Percentiles rank a stretch among this genome's conserved stretches.
Evolutionary conservation across 352 stramenopile species (phyloP).

Genomic region (Proteromonas lacertae): DNA sequence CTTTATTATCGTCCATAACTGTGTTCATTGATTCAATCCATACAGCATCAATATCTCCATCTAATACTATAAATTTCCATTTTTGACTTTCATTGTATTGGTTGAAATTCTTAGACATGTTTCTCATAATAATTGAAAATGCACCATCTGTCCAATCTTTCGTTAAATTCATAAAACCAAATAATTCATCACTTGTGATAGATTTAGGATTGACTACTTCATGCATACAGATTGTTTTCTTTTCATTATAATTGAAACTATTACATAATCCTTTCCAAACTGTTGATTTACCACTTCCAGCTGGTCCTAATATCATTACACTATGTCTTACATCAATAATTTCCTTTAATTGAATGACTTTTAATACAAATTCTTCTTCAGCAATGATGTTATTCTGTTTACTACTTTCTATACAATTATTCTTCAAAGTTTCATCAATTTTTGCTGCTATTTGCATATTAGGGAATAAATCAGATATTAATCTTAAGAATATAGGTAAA

Average conservation of each 20-base stretch:
- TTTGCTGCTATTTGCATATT: slow-evolving; percentile 28
- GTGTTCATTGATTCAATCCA: slow-evolving; percentile 21
- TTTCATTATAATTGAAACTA: slow-evolving; percentile 18
- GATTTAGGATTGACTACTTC: slow-evolving; percentile 24
- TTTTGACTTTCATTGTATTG: slow-evolving; percentile 19
- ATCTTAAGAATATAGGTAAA: slow-evolving; percentile 42
- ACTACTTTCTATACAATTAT: slow-evolving; percentile 14
- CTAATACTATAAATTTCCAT: slow-evolving; percentile 36
- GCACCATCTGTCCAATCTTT: slow-evolving; percentile 60
- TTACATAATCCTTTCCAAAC: slow-evolving; percentile 16
- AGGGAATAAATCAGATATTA: slow-evolving; percentile 48
- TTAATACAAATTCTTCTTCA: slow-evolving; percentile 36
- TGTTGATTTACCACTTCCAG: slow-evolving; percentile 30
- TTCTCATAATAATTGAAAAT: slow-evolving; percentile 28
- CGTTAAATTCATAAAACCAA: slow-evolving; percentile 63
- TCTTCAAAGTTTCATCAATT: slow-evolving; percentile 27
- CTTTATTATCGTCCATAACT: slow-evolving; percentile 50
- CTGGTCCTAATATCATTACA: slow-evolving; percentile 67
- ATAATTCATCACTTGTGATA: slow-evolving; percentile 65
- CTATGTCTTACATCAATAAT: slow-evolving; percentile 41
- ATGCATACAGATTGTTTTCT: slow-evolving; percentile 25
- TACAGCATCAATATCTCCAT: slow-evolving; percentile 11
- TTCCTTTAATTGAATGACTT: slow-evolving; percentile 35
- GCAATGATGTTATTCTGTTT: slow-evolving; percentile 15
- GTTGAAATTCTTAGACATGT: slow-evolving; percentile 41